These are phyloP conservation scores for Pichia norvegensis DNA, from an alignment of 1,139 yeast species.

Conservation along the genomic window DNA sequence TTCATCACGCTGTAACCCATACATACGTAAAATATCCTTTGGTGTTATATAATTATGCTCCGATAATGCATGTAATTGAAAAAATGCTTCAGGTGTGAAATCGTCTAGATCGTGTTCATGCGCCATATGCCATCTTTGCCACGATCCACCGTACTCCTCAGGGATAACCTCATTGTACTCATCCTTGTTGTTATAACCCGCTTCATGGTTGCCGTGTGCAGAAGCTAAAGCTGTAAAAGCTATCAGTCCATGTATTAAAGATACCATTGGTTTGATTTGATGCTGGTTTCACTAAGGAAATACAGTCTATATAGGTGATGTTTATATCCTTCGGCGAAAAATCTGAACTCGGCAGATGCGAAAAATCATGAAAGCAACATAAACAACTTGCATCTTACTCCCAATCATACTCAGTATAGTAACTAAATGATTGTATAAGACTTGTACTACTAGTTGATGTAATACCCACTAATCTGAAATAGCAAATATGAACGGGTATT, in stretches of 20 bases:
- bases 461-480: no score
- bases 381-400: no score
- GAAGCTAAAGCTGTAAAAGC: not conserved
- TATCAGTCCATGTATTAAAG: not conserved
- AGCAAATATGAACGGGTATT: no score
- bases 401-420: no score
- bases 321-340: no score
- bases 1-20: slow-evolving; percentile 66
- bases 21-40: slow-evolving; percentile 66
- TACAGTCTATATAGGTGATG: no score
- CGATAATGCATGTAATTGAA: slow-evolving; percentile 64
- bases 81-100: slow-evolving; percentile 72
- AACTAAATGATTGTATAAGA: no score
- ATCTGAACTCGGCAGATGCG: no score
- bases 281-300: no score
- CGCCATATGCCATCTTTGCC: slow-evolving; percentile 88
- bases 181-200: slow-evolving; percentile 5
- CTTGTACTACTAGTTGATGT: no score
- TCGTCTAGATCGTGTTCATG: slow-evolving; percentile 74
- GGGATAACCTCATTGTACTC: slow-evolving; percentile 24
- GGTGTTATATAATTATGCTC: slow-evolving; percentile 47
- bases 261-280: not conserved
- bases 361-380: no score
- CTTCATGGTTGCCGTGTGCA: slow-evolving; percentile 7
- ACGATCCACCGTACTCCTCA: slow-evolving; percentile 28